These are phyloP conservation scores for Microcos paniculata DNA, from an alignment of 345 rosid genomes.

Conservation along the genomic window DNA sequence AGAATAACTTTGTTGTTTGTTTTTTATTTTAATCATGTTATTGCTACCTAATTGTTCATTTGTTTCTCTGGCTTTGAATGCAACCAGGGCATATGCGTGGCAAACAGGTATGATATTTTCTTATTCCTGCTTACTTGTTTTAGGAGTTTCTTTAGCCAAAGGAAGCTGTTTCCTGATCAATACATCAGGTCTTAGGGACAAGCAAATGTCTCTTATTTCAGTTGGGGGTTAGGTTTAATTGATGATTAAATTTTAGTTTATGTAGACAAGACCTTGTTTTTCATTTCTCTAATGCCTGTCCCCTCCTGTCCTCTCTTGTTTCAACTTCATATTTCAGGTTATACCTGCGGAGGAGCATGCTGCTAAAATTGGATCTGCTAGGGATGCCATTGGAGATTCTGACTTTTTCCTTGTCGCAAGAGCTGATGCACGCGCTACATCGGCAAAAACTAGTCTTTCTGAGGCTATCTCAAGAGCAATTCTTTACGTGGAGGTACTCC, in stretches of 20 bases:
- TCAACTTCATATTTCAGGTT: slow-evolving; percentile 22
- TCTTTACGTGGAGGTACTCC: slow-evolving; percentile 48
- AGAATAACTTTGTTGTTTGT: neutral
- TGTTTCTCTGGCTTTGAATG: neutral
- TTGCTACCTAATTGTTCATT: too few species aligned
- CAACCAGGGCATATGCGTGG: slow-evolving; percentile 54
- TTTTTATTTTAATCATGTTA: neutral
- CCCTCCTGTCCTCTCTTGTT: too few species aligned
- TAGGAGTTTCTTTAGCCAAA: neutral
- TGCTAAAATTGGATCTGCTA: slow-evolving; percentile 49
- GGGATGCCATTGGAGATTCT: slow-evolving; percentile 53
- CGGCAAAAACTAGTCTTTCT: slow-evolving; percentile 45
- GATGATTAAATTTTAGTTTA: neutral
- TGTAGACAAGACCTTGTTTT: neutral
- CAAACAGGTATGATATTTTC: slow-evolving; percentile 38
- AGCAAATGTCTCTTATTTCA: neutral
- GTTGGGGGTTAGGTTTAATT: too few species aligned
- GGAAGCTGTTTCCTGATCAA: neutral
- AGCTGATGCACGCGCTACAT: slow-evolving; percentile 48
- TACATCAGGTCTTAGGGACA: neutral
- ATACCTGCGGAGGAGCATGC: slow-evolving; percentile 61
- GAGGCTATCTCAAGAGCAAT: slow-evolving; percentile 58
- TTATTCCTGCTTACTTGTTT: neutral
- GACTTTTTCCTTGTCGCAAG: slow-evolving; percentile 58
- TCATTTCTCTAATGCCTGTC: neutral